Percentiles rank a stretch among this genome's conserved stretches.
Conservation (phyloP, 2,329 filamentous ascomycete genomes). For the Fusarium irregulare region DNA sequence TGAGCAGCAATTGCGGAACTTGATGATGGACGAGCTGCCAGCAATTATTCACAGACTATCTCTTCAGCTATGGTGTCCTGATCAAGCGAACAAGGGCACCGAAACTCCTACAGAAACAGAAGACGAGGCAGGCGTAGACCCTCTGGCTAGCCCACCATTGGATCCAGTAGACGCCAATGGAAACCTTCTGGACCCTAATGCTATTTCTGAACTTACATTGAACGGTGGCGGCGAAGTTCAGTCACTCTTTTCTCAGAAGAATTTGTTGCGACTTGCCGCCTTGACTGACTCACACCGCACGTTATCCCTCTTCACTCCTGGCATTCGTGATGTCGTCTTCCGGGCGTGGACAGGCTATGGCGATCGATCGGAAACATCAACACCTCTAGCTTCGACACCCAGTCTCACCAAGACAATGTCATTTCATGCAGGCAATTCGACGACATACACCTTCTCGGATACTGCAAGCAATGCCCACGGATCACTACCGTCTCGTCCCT, state of each 20-base stretch:
- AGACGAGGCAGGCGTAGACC: conserved; percentile 76
- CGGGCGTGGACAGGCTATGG: conserved; percentile 87
- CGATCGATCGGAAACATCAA: conserved; percentile 73
- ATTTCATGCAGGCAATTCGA: conserved; percentile 65
- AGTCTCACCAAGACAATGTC: conserved; percentile 73
- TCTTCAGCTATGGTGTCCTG: conserved; percentile 87
- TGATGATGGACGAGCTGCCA: conserved; percentile 98
- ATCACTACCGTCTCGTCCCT: conserved; percentile 74
- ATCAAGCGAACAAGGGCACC: conserved; percentile 69
- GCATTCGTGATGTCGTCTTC: conserved; percentile 90
- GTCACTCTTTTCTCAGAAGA: conserved; percentile 95
- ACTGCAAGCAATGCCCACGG: conserved; percentile 72
- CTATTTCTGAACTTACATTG: conserved; percentile 80
- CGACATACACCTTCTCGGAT: conserved; percentile 80
- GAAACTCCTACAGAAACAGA: conserved; percentile 61
- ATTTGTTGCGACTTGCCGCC: conserved; percentile 82
- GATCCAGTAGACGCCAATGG: conserved; percentile 86
- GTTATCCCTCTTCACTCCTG: conserved; percentile 88
- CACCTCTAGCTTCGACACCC: conserved; percentile 60
- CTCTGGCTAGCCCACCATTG: conserved; percentile 82
- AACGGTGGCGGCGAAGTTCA: conserved; percentile 85
- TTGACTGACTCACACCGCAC: conserved; percentile 91
- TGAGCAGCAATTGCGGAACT: conserved; percentile 87
- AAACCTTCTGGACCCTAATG: conserved; percentile 78
- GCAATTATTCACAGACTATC: conserved; percentile 96